Conservation (phyloP, 352 stramenopile genomes). For the Phytophthora niederhauseri region DNA sequence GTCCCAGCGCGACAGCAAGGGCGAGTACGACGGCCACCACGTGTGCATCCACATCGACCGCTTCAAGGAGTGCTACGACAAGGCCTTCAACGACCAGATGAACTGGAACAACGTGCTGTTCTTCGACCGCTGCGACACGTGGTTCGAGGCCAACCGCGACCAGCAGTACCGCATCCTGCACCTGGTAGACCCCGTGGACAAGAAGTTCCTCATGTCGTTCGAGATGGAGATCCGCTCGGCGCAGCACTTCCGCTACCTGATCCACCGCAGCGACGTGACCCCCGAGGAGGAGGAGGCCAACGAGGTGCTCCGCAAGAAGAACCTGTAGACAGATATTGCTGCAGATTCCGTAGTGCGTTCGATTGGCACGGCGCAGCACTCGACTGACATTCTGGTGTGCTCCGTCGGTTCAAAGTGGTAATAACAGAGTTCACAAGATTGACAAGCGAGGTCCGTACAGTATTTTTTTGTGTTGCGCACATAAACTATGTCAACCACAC, state of each 20-base stretch:
- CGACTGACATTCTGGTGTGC: conserved; percentile 3
- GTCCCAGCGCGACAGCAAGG: conserved; percentile 54
- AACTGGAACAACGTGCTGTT: conserved; percentile 79
- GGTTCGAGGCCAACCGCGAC: conserved; percentile 64
- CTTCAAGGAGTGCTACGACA: conserved; percentile 71
- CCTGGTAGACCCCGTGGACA: conserved; percentile 66
- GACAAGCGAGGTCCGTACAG: too few relatives aligned
- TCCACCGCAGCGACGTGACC: conserved; percentile 62
- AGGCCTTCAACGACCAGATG: conserved; percentile 61
- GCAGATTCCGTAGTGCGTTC: conserved; percentile 15
- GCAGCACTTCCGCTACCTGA: conserved; percentile 72
- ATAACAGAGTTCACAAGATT: too few relatives aligned
- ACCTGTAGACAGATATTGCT: conserved; percentile 37
- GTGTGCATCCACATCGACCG: conserved; percentile 77
- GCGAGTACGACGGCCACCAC: conserved; percentile 78
- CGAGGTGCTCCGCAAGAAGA: conserved; percentile 63
- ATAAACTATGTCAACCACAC: neutral
- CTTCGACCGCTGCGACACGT: conserved; percentile 75
- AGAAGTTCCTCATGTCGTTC: conserved; percentile 67
- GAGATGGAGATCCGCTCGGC: conserved; percentile 76
- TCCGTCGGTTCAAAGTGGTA: conserved; percentile 32
- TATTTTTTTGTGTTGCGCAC: too few relatives aligned
- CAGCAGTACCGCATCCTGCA: conserved; percentile 79
- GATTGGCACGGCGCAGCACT: conserved; percentile 20
- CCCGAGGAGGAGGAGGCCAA: conserved; percentile 57